Evolutionary conservation across 2,329 filamentous ascomycete genomes (phyloP), one percentile per base, ranked within the genome.

Genomic region (Clonostachys rhizophaga): DNA sequence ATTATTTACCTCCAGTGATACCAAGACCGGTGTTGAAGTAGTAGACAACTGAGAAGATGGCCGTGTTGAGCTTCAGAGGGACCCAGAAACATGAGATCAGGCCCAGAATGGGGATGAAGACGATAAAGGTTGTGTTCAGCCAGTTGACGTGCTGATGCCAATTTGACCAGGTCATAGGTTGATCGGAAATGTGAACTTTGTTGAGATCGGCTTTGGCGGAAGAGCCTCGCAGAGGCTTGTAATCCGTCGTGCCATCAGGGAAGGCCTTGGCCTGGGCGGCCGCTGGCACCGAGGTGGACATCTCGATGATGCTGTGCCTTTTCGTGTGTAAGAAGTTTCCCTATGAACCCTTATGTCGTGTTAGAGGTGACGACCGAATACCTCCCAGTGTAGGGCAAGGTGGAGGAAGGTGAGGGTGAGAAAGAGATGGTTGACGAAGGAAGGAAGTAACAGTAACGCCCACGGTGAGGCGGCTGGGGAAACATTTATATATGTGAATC

Each of bases 101-200:
- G 52, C 91, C 91, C 49, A 80, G 74, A 43, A 91, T 52, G 40
- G 91, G 91, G 42, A 95, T 78, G 55, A 86, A 76, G 54, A 95
- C 68, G 64, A 95, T 92, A 65, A 96, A 79, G 52, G 76, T 79
- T 52, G 89, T 84, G 68, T 95, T 96, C 55, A 96, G 78, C 90
- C 91, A 96, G 78, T 95, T 91, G 75, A 96, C 79, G 64, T 96
- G 91, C 72, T 91, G 86, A 72, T 91, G 84, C 88, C 89, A 94
- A 75, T 95, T 96, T 60, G 76, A 73, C 68, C 76, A 78, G 50
- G 89, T 95, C 58, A 95, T 85, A 49, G 87, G 86, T 53, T 81
- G 81, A 54, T 95, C 90, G 54, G 89, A 83, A 69, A 95, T 94
- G 69, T 95, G 90, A 61, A 86, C 79, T 73, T 95, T 95, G 74